Conservation (phyloP, 495 filamentous ascomycete genomes). For the Aspergillus bridgeri region DNA sequence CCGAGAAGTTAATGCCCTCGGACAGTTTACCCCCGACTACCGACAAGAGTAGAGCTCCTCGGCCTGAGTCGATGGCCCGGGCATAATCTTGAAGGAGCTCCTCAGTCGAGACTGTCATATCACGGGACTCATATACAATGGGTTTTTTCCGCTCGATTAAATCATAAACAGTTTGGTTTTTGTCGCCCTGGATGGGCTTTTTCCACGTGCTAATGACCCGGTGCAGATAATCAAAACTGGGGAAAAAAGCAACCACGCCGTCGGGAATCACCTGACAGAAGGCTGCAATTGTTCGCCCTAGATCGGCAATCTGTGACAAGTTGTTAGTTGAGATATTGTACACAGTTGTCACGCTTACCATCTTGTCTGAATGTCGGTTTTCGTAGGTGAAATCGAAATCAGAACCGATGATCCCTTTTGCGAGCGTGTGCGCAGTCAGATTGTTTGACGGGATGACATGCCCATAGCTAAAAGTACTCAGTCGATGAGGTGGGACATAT, state of each 20-base stretch:
- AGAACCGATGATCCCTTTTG: conserved; percentile 48
- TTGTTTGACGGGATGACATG: conserved; percentile 88
- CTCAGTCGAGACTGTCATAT: conserved; percentile 50
- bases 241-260: conserved; percentile 94
- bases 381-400: conserved; percentile 87
- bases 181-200: conserved; percentile 28
- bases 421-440: conserved; percentile 67
- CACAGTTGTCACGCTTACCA: conserved; percentile 34
- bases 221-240: conserved; percentile 86
- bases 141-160: conserved; percentile 57
- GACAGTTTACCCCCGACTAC: conserved; percentile 95
- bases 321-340: neutral
- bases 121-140: conserved; percentile 63
- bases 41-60: conserved; percentile 80
- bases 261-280: conserved; percentile 74
- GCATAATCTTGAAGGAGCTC: conserved; percentile 69
- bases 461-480: conserved; percentile 84
- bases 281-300: conserved; percentile 69
- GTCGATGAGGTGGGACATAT: conserved; percentile 57
- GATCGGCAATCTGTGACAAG: conserved; percentile 59
- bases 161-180: conserved; percentile 26
- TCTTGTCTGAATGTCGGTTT: conserved; percentile 57
- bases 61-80: conserved; percentile 58
- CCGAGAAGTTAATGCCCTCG: conserved; percentile 98
- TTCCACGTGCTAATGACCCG: conserved; percentile 69